Base-by-base conservation (phyloP, 148 eudicot genomes). In the Rhododendron vialii region DNA sequence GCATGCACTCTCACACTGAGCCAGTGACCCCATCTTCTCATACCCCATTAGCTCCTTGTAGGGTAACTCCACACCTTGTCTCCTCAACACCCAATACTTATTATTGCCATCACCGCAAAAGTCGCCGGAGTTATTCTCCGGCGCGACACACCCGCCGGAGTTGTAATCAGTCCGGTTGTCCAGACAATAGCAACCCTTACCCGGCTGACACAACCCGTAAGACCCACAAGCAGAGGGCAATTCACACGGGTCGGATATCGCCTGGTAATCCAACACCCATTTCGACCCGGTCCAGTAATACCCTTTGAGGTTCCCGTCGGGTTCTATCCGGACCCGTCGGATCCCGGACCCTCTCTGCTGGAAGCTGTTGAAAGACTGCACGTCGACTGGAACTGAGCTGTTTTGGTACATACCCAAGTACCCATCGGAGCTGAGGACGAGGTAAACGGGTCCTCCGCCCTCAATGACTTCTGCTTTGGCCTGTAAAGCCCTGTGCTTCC, bases 401-500 rank as follows among this genome's bases (percentile, higher is more conserved):
- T 91, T 95, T 89, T 97, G 99, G 84, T 90, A 97, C 93, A 95
- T 91, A 2, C 99, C 99, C 87, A 97, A 78, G 85, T 88, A 97
- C 75, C 99, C 99, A 57, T 91, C 94, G 7, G 98, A 80, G 45
- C 86, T 92, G 38, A 97, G 85, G 33, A 92, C 89, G 35, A 89
- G 82, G 86, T 87, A 81, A 30, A 95, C 87, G 57, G 95, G 98
- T 47, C 98, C 98, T 41, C 85, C 83, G 11, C 95, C 95, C 9
- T 83, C 86, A 2, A 92, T 73, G 22, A 95, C 85, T 5, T 83
- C 51, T 5, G 94, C 92, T 80, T 92, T 94, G 3, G 95, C 96
- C 88, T 95, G 86, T 47, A 97, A 79, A 6, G 98, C 98, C 12
- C 88, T 83, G 86, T 91, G 99, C 88, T 82, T 89, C 82, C 67